These are phyloP conservation scores for Poterioochromonas sp. DNA, from an alignment of 352 stramenopile genomes.

Conservation along the genomic window DNA sequence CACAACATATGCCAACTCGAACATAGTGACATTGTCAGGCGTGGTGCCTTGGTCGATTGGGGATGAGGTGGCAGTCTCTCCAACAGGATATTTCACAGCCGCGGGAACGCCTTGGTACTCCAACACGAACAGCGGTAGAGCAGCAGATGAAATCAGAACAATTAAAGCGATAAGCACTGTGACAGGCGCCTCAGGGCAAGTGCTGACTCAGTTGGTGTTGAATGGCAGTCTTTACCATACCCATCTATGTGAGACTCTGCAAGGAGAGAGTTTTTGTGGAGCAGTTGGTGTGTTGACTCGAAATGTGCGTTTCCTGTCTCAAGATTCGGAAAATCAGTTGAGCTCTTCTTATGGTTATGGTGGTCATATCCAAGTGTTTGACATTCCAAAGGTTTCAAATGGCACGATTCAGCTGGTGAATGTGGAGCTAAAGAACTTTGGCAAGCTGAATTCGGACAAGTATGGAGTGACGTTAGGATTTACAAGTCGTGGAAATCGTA, in stretches of 20 bases:
- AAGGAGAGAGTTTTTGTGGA: constrained; percentile 5
- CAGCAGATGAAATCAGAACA: background rate
- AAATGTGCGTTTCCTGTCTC: background rate
- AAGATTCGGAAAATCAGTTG: background rate
- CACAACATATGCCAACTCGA: background rate
- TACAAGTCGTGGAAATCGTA: background rate
- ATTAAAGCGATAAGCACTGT: background rate
- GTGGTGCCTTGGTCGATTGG: background rate
- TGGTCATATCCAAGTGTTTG: constrained; percentile 15
- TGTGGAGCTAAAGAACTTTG: constrained; percentile 23
- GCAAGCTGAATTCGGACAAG: constrained; percentile 22
- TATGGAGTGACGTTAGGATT: background rate
- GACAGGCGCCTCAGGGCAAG: background rate
- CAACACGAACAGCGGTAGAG: background rate
- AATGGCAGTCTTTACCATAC: background rate
- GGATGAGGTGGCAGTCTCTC: background rate
- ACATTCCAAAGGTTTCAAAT: background rate
- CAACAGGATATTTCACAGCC: background rate
- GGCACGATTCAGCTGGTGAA: background rate
- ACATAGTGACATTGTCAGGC: background rate
- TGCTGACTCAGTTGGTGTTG: background rate
- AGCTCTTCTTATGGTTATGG: constrained; percentile 11
- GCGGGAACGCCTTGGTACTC: background rate
- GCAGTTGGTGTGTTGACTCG: constrained; percentile 16
- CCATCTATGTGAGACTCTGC: background rate